Base-by-base conservation (phyloP, 2,329 filamentous ascomycete genomes). In the Xylariales sp. region DNA sequence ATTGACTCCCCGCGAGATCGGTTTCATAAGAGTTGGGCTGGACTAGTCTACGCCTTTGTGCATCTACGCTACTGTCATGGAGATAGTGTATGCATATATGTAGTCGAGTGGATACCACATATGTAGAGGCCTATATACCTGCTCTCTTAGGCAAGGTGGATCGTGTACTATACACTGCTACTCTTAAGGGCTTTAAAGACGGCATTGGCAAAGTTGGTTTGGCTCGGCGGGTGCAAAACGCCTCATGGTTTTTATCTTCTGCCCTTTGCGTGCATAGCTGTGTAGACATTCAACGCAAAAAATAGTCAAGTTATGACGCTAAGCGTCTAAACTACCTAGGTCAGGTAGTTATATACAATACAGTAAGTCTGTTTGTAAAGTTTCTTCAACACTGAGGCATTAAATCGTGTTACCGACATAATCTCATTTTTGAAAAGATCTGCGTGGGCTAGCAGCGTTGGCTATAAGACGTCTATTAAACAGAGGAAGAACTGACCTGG, bases 91-190 rank as follows among this genome's bases (percentile, higher is more conserved):
- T 23, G 23, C 23, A 34, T 34, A 8, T 34, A 45, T 36, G 39
- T 18, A 30, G 41, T 28, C 56, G 14, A 50, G 32, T 28, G 34
- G 49, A 45, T 60, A 61, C 34, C 63, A 61, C 63, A 41, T 54
- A 46, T 55, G n/a, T 23, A 32, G 39, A 41, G 12, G 39, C 12
- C 2, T 10, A 14, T 41, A 41, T 41, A 41, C 39, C 39, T 41
- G 10, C 39, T 41, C 12, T 41, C 39, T 41, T 14, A 41, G 39
- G 39, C 39, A 41, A 41, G 39, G 39, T 41, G 39, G 10, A 41
- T 41, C 39, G 39, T 41, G 5, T 12, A 41, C 39, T 41, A 41
- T 12, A 8, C 5, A 5, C 32, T 34, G 8, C 32, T 34, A 34
- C 32, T 34, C 32, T 23, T 23, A 23, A 34, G 32, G 9, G 14